Evolutionary conservation across 2,329 filamentous ascomycete genomes (phyloP).

Genomic region (Volutella citrinella): DNA sequence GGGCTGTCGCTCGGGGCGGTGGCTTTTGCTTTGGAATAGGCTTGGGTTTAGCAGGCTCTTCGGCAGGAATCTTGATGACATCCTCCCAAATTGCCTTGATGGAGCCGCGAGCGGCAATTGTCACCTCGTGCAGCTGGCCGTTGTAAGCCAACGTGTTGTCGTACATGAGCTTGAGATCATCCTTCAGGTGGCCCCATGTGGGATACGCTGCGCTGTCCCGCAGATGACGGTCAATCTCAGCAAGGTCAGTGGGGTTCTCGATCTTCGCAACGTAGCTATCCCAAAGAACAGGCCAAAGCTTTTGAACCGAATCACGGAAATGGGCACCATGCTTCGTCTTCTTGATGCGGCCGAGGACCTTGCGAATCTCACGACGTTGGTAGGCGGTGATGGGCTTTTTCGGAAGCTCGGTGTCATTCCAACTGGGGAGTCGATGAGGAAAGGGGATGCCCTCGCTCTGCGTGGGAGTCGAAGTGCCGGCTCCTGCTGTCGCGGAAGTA

Average conservation of each 20-base stretch:
- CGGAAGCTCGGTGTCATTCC: conserved; percentile 42
- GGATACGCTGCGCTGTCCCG: conserved; percentile 61
- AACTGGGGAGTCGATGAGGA: conserved; percentile 32
- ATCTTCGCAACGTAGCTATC: conserved; percentile 68
- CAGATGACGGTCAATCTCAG: conserved; percentile 76
- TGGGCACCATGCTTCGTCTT: conserved; percentile 77
- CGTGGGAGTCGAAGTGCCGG: conserved; percentile 15
- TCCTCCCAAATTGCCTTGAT: conserved; percentile 54
- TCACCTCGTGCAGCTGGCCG: conserved; percentile 71
- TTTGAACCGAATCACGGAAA: conserved; percentile 77
- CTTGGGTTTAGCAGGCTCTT: conserved; percentile 59
- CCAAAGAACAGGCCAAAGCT: conserved; percentile 71
- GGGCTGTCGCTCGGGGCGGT: conserved; percentile 25
- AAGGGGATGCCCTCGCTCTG: conserved; percentile 22
- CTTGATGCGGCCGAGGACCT: conserved; percentile 71
- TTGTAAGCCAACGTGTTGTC: conserved; percentile 82
- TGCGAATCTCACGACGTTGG: conserved; percentile 61
- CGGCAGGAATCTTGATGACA: conserved; percentile 41
- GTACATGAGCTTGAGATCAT: conserved; percentile 74
- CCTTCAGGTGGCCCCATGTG: conserved; percentile 68
- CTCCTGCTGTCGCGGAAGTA: conserved; percentile 17
- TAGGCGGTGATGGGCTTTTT: conserved; percentile 52
- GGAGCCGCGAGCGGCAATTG: conserved; percentile 51
- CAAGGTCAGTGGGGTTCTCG: conserved; percentile 78
- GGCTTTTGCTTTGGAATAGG: conserved; percentile 38